Percentiles rank a stretch among this genome's conserved stretches.
These are phyloP conservation scores for Thelonectria olida DNA, from an alignment of 2,329 filamentous ascomycete genomes.

Conservation along the genomic window DNA sequence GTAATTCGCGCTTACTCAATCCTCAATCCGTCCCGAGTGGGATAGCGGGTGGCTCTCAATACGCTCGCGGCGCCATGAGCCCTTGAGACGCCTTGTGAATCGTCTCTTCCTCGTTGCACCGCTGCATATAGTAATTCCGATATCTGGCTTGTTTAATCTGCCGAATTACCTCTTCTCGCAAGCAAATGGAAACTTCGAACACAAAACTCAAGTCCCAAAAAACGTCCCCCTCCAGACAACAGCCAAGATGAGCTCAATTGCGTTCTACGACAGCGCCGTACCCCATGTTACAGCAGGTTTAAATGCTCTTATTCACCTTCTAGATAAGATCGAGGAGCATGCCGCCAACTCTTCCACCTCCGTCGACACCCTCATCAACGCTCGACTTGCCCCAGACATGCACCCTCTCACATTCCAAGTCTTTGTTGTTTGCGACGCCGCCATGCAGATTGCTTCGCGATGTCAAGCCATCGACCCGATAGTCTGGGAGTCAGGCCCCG, in stretches of 20 bases:
- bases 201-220: too few species aligned
- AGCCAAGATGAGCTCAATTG: neutral
- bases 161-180: neutral
- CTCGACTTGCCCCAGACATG: constrained; percentile 7
- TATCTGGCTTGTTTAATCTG: neutral
- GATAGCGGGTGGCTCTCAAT: neutral
- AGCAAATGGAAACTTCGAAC: too few species aligned
- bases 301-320: neutral
- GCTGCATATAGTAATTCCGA: too few species aligned
- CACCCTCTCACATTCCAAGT: neutral
- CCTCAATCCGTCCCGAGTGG: neutral
- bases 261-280: neutral
- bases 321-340: constrained; percentile 2
- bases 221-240: too few species aligned
- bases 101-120: too few species aligned
- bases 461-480: neutral
- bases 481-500: neutral
- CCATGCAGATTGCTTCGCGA: neutral
- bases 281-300: constrained; percentile 2
- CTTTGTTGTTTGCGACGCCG: neutral
- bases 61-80: neutral
- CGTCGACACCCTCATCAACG: neutral
- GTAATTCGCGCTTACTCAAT: neutral
- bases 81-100: too few species aligned
- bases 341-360: neutral